phyloP scores from a whole-genome alignment of 768 basidiomycete genomes.

The Boletellus ananiceps region DNA sequence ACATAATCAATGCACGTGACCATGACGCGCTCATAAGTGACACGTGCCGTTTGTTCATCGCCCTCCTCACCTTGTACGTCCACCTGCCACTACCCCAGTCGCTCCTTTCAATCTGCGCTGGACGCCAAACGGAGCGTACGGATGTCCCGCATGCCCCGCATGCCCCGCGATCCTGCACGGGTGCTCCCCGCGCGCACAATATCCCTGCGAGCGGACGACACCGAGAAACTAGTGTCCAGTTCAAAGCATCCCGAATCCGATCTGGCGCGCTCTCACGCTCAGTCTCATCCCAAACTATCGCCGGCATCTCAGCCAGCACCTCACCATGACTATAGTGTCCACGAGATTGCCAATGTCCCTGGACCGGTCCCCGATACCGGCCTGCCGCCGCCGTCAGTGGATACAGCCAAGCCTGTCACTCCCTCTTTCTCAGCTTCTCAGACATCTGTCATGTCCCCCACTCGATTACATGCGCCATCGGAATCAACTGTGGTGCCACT shows the following conservation, averaged over 20 bases:
- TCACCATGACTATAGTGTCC: constrained; percentile 23
- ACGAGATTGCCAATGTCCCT: constrained; percentile 29
- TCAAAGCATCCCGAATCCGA: neutral
- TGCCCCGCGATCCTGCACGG: constrained; percentile 10
- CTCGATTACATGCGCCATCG: constrained; percentile 11
- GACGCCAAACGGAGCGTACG: constrained; percentile 17
- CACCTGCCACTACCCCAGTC: constrained; percentile 14
- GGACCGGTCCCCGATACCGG: constrained; percentile 30
- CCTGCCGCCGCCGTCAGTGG: constrained; percentile 23
- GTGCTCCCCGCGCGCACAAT: constrained; percentile 7
- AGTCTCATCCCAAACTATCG: constrained; percentile 11
- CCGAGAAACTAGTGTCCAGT: constrained; percentile 18
- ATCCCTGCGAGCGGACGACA: constrained; percentile 18
- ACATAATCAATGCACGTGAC: constrained; percentile 31
- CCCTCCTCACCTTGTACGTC: neutral
- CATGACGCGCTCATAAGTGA: constrained; percentile 15
- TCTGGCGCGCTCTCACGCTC: neutral
- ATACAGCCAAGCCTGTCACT: constrained; percentile 4
- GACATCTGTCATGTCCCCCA: constrained; percentile 17
- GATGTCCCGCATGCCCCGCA: constrained; percentile 20
- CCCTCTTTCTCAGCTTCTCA: constrained; percentile 18
- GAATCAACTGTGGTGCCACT: constrained; percentile 26
- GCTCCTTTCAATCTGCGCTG: constrained; percentile 25
- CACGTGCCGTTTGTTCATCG: constrained; percentile 22
- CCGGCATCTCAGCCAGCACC: constrained; percentile 10